Evolutionary conservation across 2,329 filamentous ascomycete genomes (phyloP).

Genomic region (Verticillium tricorpus): DNA sequence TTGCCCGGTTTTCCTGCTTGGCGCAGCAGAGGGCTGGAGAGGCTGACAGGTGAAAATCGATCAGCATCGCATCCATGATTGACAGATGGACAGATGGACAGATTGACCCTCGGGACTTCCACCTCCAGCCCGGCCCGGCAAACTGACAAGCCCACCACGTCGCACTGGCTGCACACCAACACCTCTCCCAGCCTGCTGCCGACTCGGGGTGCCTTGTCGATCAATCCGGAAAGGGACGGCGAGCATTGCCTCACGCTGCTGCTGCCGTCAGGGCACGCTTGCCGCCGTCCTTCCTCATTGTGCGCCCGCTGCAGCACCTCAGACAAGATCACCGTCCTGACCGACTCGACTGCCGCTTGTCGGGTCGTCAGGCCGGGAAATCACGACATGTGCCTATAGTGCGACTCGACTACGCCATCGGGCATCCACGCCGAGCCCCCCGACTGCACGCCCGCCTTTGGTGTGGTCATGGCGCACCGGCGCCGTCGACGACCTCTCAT

Average conservation of each 20-base stretch:
- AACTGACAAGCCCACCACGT: neutral
- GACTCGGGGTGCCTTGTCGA: neutral
- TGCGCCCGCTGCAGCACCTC: neutral
- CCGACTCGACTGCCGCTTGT: neutral
- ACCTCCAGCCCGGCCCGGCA: neutral
- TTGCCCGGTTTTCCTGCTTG: neutral
- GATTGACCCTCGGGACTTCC: neutral
- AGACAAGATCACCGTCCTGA: neutral
- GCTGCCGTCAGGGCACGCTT: neutral
- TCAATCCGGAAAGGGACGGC: neutral
- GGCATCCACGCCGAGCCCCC: slow-evolving; percentile 3
- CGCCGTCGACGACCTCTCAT: neutral
- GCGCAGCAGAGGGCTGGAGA: neutral
- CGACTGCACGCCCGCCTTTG: neutral
- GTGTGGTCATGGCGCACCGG: neutral
- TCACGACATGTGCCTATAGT: neutral
- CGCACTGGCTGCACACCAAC: neutral
- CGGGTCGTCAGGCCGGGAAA: neutral
- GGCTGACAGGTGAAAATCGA: neutral
- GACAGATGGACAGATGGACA: neutral
- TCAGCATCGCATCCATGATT: neutral
- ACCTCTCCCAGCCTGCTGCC: neutral
- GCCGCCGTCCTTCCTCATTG: neutral
- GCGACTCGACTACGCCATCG: slow-evolving; percentile 7
- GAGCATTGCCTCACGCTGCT: neutral